Percentiles rank a stretch among this genome's conserved stretches.
phyloP scores from a whole-genome alignment of 192 early-diverging fungal species.

The Podila minutissima region DNA sequence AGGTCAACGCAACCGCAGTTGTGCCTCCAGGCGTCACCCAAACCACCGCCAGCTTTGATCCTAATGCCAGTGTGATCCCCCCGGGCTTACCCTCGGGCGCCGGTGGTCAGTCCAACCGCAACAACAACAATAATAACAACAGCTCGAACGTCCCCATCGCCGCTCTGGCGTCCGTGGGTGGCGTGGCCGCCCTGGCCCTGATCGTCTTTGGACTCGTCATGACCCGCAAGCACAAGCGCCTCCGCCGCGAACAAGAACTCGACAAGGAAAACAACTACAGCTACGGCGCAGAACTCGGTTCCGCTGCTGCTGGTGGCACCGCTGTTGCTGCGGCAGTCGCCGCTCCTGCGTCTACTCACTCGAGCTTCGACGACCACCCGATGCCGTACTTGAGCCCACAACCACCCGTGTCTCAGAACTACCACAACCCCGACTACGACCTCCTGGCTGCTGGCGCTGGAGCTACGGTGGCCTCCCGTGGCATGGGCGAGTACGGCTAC shows the following conservation, averaged over 20 bases:
- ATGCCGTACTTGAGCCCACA: background rate
- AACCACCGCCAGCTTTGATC: background rate
- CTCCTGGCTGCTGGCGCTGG: background rate
- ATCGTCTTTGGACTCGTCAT: slow-evolving; percentile 47
- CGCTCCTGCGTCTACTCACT: background rate
- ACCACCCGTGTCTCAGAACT: no score
- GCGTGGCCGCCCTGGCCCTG: slow-evolving; percentile 32
- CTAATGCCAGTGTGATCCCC: slow-evolving; percentile 1
- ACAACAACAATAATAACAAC: background rate
- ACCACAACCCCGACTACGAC: no score
- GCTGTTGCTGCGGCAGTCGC: background rate
- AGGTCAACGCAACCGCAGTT: background rate
- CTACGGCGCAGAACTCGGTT: background rate
- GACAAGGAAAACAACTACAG: slow-evolving; percentile 10
- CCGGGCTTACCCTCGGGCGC: background rate
- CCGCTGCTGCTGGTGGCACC: background rate
- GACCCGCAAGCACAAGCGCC: slow-evolving; percentile 17
- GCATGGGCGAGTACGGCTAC: slow-evolving; percentile 1
- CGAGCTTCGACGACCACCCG: background rate
- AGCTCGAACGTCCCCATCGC: slow-evolving; percentile 20
- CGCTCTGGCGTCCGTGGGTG: slow-evolving; percentile 22
- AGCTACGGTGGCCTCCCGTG: no score
- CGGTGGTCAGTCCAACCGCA: slow-evolving; percentile 5
- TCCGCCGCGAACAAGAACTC: slow-evolving; percentile 7
- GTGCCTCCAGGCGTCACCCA: background rate